Conservation (phyloP, 2,329 filamentous ascomycete genomes). For the Dactylonectria estremocensis region DNA sequence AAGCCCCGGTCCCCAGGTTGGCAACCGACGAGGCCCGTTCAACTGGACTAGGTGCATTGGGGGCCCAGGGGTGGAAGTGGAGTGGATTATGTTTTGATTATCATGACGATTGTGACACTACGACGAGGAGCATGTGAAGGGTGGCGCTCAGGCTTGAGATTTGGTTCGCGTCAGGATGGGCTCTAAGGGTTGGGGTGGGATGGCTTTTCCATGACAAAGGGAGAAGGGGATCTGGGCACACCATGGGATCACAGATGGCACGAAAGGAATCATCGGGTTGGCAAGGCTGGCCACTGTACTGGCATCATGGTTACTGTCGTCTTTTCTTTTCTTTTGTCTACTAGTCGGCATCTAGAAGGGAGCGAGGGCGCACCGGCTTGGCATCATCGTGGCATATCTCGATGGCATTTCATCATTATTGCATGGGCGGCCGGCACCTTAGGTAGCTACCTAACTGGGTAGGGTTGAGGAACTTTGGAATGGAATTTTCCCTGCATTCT, state of each 20-base stretch:
- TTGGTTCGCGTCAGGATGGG: constrained; percentile 12
- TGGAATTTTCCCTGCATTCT: constrained; percentile 22
- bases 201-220: constrained; percentile 16
- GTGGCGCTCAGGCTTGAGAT: constrained; percentile 29
- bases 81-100: constrained; percentile 77
- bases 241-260: constrained; percentile 1
- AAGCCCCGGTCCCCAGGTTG: constrained; percentile 52
- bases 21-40: constrained; percentile 65
- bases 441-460: constrained; percentile 26
- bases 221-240: constrained; percentile 15
- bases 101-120: constrained; percentile 31
- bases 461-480: constrained; percentile 27
- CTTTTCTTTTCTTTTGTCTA: neutral
- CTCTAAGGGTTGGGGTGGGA: constrained; percentile 6
- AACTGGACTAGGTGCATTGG: constrained; percentile 73
- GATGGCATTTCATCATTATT: neutral
- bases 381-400: constrained; percentile 22
- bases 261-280: neutral
- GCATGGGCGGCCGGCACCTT: neutral
- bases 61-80: constrained; percentile 70
- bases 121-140: constrained; percentile 38
- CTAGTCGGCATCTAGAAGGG: constrained; percentile 22
- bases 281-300: constrained; percentile 6
- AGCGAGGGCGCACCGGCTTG: constrained; percentile 26
- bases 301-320: no score